These are phyloP conservation scores for Rhododendron vialii DNA, from an alignment of 148 eudicot species.

Conservation along the genomic window DNA sequence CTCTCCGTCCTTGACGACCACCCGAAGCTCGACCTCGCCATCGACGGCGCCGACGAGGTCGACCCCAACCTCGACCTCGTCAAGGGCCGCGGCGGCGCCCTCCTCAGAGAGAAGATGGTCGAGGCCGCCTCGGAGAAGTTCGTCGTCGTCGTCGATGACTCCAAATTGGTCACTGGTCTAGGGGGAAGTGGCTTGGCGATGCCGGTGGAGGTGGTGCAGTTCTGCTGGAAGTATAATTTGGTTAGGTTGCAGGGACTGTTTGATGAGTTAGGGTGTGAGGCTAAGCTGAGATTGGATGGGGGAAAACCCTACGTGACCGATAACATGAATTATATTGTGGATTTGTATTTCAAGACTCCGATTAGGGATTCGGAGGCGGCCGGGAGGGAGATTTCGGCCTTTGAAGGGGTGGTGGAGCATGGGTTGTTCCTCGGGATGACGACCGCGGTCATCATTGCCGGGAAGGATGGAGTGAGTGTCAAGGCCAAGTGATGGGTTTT, in stretches of 20 bases:
- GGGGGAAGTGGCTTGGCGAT: constrained; percentile 94
- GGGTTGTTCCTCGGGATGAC: constrained; percentile 88
- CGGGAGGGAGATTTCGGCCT: constrained; percentile 61
- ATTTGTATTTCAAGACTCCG: constrained; percentile 83
- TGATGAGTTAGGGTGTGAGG: constrained; percentile 61
- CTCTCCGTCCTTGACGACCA: constrained; percentile 63
- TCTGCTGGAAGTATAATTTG: constrained; percentile 92
- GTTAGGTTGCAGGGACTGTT: constrained; percentile 62
- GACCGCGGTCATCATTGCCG: constrained; percentile 81
- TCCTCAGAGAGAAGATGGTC: constrained; percentile 87
- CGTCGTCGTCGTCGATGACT: constrained; percentile 80
- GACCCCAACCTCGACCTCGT: constrained; percentile 84
- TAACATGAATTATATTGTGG: constrained; percentile 83
- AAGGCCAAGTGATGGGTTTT: constrained; percentile 54
- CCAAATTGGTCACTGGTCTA: constrained; percentile 64
- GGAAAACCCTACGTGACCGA: constrained; percentile 91
- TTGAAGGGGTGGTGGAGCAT: constrained; percentile 96
- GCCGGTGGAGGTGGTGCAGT: constrained; percentile 94
- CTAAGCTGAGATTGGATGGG: constrained; percentile 74
- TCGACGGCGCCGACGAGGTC: constrained; percentile 94
- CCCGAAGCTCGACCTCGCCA: constrained; percentile 79
- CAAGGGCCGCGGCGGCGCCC: constrained; percentile 92
- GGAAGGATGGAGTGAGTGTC: constrained; percentile 67
- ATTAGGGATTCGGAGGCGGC: constrained; percentile 70
- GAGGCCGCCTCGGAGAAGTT: constrained; percentile 86